These are phyloP conservation scores for Cudoniella acicularis DNA, from an alignment of 495 filamentous ascomycete species.

Conservation along the genomic window DNA sequence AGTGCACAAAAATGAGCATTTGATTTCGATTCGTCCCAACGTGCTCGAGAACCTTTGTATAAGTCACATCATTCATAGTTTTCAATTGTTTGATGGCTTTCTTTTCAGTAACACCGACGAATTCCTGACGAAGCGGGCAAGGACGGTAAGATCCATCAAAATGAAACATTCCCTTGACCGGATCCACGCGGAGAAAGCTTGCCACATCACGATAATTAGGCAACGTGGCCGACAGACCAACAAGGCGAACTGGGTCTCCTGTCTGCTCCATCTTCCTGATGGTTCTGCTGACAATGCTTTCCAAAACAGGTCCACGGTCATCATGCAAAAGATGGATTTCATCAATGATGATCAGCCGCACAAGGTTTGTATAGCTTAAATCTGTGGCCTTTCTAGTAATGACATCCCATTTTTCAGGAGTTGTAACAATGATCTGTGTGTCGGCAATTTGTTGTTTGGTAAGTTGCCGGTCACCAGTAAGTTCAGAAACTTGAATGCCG, in stretches of 20 bases:
- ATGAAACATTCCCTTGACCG: slow-evolving; percentile 82
- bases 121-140: slow-evolving; percentile 92
- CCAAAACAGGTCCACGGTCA: slow-evolving; percentile 92
- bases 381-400: slow-evolving; percentile 98
- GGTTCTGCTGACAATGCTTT: slow-evolving; percentile 93
- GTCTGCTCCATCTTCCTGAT: slow-evolving; percentile 92
- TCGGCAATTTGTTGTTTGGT: slow-evolving; percentile 98
- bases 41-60: slow-evolving; percentile 96
- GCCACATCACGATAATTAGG: slow-evolving; percentile 97
- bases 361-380: slow-evolving; percentile 92
- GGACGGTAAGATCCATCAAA: slow-evolving; percentile 94
- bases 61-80: slow-evolving; percentile 98
- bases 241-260: slow-evolving; percentile 82
- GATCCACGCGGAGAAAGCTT: slow-evolving; percentile 90
- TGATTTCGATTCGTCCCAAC: slow-evolving; percentile 87
- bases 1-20: slow-evolving; percentile 99
- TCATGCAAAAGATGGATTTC: slow-evolving; percentile 98
- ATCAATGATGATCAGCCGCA: slow-evolving; percentile 92
- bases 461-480: slow-evolving; percentile 96
- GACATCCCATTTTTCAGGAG: slow-evolving; percentile 98
- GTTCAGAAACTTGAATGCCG: slow-evolving; percentile 85
- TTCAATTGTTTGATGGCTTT: slow-evolving; percentile 99
- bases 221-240: slow-evolving; percentile 91
- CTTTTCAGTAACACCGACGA: slow-evolving; percentile 95
- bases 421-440: slow-evolving; percentile 97